phyloP scores from a whole-genome alignment of 2,329 filamentous ascomycete species.

The Ceratocystis cacaofunesta region DNA sequence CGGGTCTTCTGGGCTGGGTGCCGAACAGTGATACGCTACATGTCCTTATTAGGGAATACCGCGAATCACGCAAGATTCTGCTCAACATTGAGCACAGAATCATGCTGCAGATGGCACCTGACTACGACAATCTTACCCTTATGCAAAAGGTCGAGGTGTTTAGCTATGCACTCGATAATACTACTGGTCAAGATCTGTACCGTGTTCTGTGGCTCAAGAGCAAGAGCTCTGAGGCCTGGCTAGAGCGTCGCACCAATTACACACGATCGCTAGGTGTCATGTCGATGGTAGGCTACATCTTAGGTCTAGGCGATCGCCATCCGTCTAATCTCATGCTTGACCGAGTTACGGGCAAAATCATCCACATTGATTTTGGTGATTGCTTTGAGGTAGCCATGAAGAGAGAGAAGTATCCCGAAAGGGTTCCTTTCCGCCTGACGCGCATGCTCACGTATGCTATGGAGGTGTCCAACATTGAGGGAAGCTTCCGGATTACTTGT shows the following conservation, averaged over 20 bases:
- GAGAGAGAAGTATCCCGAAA: conserved; percentile 94
- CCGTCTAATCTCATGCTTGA: conserved; percentile 97
- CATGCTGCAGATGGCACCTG: conserved; percentile 98
- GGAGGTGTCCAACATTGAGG: conserved; percentile 99
- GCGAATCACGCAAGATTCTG: conserved; percentile 90
- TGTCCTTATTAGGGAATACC: conserved; percentile 91
- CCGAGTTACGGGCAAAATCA: conserved; percentile 85
- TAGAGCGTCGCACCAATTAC: conserved; percentile 96
- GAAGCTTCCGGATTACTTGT: conserved; percentile 93
- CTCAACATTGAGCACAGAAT: conserved; percentile 99
- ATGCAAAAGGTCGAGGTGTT: conserved; percentile 99
- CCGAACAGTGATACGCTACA: conserved; percentile 96
- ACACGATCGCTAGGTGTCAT: conserved; percentile 94
- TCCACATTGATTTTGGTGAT: conserved; percentile 98
- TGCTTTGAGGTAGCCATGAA: conserved; percentile 99
- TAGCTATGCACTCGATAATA: conserved; percentile 97
- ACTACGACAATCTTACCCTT: conserved; percentile 94
- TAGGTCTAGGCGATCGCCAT: conserved; percentile 90
- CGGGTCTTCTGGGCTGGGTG: conserved; percentile 89
- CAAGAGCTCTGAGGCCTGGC: conserved; percentile 94
- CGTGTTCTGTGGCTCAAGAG: conserved; percentile 97
- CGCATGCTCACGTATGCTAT: conserved; percentile 99
- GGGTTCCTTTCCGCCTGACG: conserved; percentile 93
- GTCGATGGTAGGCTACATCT: conserved; percentile 99
- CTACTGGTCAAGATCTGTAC: conserved; percentile 95